Evolutionary conservation across 2,329 filamentous ascomycete species (phyloP).

Genomic region (Blumeriella jaapii): DNA sequence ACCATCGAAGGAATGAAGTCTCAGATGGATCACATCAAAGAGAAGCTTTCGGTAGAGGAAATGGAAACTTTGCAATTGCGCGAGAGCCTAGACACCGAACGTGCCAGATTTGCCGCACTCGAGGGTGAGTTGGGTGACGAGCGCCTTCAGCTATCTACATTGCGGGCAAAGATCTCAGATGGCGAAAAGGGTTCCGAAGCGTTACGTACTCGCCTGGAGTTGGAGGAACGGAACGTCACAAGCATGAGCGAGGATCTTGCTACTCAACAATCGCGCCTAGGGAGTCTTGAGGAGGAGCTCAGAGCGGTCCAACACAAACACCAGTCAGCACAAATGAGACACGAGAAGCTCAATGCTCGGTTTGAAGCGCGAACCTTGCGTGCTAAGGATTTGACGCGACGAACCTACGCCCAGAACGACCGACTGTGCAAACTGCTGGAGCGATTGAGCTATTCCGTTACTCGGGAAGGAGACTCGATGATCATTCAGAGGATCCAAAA

Average conservation of each 20-base stretch:
- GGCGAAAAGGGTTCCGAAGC: slow-evolving; percentile 76
- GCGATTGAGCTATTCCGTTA: slow-evolving; percentile 72
- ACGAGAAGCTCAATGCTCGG: slow-evolving; percentile 40
- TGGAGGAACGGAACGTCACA: slow-evolving; percentile 61
- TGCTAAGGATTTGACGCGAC: slow-evolving; percentile 74
- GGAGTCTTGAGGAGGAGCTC: slow-evolving; percentile 65
- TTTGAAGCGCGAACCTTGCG: slow-evolving; percentile 60
- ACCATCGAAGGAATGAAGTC: slow-evolving; percentile 43
- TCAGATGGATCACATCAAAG: slow-evolving; percentile 43
- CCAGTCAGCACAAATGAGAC: slow-evolving; percentile 39
- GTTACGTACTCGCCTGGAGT: slow-evolving; percentile 61
- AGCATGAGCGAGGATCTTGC: slow-evolving; percentile 59
- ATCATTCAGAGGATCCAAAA: slow-evolving; percentile 57
- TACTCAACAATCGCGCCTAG: slow-evolving; percentile 63
- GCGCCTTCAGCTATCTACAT: slow-evolving; percentile 53
- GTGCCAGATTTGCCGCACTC: slow-evolving; percentile 41
- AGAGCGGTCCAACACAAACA: slow-evolving; percentile 55
- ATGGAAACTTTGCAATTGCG: slow-evolving; percentile 38
- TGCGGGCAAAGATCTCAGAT: slow-evolving; percentile 64
- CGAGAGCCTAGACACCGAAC: slow-evolving; percentile 42
- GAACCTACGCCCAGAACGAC: slow-evolving; percentile 73
- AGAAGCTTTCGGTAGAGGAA: slow-evolving; percentile 41
- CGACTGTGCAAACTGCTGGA: slow-evolving; percentile 75
- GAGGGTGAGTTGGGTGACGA: slow-evolving; percentile 50
- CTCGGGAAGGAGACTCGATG: slow-evolving; percentile 62